Conservation (phyloP, 2,329 filamentous ascomycete species). For the Venturia carpophila region DNA sequence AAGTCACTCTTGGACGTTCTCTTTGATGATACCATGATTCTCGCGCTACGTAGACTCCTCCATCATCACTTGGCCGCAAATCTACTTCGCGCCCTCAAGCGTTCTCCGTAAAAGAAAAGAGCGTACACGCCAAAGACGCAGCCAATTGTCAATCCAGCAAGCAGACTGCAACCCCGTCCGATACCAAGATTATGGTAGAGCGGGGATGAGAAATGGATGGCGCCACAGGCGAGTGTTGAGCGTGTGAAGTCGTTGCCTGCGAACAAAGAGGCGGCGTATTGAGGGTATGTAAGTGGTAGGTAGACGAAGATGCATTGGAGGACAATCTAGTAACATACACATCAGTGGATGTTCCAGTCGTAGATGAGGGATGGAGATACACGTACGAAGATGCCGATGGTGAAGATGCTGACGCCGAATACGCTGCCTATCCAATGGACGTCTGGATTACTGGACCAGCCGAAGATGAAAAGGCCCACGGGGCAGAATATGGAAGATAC, state of each 20-base stretch:
- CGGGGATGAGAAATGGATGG: slow-evolving; percentile 53
- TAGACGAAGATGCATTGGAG: slow-evolving; percentile 56
- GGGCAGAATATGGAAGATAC: slow-evolving; percentile 27
- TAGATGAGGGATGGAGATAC: no score
- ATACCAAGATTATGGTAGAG: slow-evolving; percentile 54
- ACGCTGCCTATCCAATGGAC: slow-evolving; percentile 50
- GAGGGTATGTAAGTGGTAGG: slow-evolving; percentile 48
- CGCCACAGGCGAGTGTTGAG: slow-evolving; percentile 49
- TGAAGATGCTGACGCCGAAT: slow-evolving; percentile 51
- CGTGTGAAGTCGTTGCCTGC: slow-evolving; percentile 24
- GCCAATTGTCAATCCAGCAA: slow-evolving; percentile 40
- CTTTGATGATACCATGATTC: not conserved
- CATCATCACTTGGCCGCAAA: slow-evolving; percentile 42
- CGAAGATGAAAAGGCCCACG: slow-evolving; percentile 30
- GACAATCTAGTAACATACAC: slow-evolving; percentile 30
- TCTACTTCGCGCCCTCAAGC: slow-evolving; percentile 48
- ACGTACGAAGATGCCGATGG: slow-evolving; percentile 39
- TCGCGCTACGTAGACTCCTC: not conserved
- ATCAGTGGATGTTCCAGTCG: no score
- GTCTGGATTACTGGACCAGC: slow-evolving; percentile 46
- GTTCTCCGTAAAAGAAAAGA: slow-evolving; percentile 51
- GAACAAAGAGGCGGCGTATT: slow-evolving; percentile 31
- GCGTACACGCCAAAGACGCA: slow-evolving; percentile 51
- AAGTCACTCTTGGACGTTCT: not conserved
- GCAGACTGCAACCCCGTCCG: slow-evolving; percentile 47